These are phyloP conservation scores for Reticulascus tulasneorum DNA, from an alignment of 2,329 filamentous ascomycete species.

Conservation along the genomic window DNA sequence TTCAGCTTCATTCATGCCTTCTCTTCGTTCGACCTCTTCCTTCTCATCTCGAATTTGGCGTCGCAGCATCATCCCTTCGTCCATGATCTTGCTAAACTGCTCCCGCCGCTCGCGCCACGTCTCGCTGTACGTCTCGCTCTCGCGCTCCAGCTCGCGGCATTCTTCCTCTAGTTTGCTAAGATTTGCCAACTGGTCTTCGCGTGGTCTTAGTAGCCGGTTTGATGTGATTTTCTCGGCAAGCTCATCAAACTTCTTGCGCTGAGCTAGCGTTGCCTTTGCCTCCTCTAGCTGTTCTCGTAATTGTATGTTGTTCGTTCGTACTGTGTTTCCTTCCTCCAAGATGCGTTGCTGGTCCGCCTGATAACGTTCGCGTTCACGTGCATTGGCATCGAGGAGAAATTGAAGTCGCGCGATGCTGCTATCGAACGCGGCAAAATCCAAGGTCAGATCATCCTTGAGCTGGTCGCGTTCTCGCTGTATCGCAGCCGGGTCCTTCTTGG, in stretches of 20 bases:
- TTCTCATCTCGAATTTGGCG: slow-evolving; percentile 90
- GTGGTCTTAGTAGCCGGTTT: slow-evolving; percentile 68
- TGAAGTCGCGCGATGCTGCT: slow-evolving; percentile 83
- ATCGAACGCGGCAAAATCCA: slow-evolving; percentile 87
- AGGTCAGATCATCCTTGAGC: slow-evolving; percentile 76
- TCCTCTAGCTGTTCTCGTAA: slow-evolving; percentile 73
- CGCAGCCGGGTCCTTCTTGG: slow-evolving; percentile 20
- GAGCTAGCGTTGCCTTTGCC: slow-evolving; percentile 68
- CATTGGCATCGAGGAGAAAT: slow-evolving; percentile 79
- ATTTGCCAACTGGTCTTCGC: slow-evolving; percentile 77
- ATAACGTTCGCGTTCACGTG: slow-evolving; percentile 78
- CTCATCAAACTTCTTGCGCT: slow-evolving; percentile 83
- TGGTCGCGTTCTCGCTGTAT: slow-evolving; percentile 55
- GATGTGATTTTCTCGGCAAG: slow-evolving; percentile 81
- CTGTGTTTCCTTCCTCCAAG: slow-evolving; percentile 69
- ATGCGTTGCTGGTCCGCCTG: slow-evolving; percentile 76
- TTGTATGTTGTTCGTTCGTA: slow-evolving; percentile 69
- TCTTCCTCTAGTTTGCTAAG: slow-evolving; percentile 82
- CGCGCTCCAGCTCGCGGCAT: slow-evolving; percentile 79
- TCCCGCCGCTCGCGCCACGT: slow-evolving; percentile 83
- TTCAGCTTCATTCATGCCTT: slow-evolving; percentile 71
- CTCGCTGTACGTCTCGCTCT: slow-evolving; percentile 74
- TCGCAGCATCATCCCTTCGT: slow-evolving; percentile 83
- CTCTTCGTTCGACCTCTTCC: slow-evolving; percentile 84
- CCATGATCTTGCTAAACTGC: slow-evolving; percentile 84